Conservation (phyloP, 345 rosid species). For the thale cress (Arabidopsis thaliana) region TAIR10.1 NC_003075.7:14644501-14645000, state of each 20-base stretch:
- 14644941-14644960: conserved; percentile 65
- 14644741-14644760: conserved; percentile 26
- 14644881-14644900: conserved; percentile 88
- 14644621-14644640: neutral
- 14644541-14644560: conserved; percentile 3
- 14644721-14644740: conserved; percentile 8
- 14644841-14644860: conserved; percentile 43
- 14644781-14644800: neutral
- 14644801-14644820: neutral
- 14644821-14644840: neutral
- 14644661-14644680: conserved; percentile 25
- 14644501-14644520: conserved; percentile 19
- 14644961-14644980: conserved; percentile 23
- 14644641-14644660: conserved; percentile 9
- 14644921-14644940: conserved; percentile 67
- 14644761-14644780: neutral
- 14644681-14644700: conserved; percentile 33
- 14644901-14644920: conserved; percentile 80
- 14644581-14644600: conserved; percentile 17
- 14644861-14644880: conserved; percentile 96
- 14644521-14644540: neutral
- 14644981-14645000: conserved; percentile 39
- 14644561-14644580: conserved; percentile 20
- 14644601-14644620: conserved; percentile 16
- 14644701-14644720: neutral